Conservation (phyloP, 805 yeast genomes). For the Maudiozyma barnettii region DNA sequence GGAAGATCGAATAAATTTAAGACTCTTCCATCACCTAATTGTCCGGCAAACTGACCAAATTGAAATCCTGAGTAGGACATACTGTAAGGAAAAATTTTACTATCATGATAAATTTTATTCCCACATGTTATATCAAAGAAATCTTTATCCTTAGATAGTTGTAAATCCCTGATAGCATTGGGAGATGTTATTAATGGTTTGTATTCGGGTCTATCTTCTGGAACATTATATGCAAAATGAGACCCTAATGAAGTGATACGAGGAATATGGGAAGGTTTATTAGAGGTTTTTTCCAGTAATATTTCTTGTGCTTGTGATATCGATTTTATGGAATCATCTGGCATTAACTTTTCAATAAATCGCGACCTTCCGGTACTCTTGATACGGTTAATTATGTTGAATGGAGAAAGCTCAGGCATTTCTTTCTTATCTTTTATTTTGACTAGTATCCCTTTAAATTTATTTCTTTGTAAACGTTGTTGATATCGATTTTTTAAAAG, state of each 20-base stretch:
- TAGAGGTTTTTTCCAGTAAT: constrained; percentile 10
- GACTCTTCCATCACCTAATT: constrained; percentile 92
- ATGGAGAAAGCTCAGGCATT: background rate
- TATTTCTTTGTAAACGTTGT: no score
- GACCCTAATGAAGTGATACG: constrained; percentile 46
- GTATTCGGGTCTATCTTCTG: constrained; percentile 49
- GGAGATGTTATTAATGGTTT: constrained; percentile 49
- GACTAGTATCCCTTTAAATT: no score
- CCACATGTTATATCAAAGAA: constrained; percentile 58
- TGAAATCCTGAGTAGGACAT: constrained; percentile 95
- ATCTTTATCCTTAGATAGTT: constrained; percentile 38
- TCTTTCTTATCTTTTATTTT: background rate
- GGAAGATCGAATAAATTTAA: constrained; percentile 66
- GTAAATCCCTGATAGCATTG: constrained; percentile 53
- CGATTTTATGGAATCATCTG: constrained; percentile 27
- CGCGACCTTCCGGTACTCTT: constrained; percentile 18
- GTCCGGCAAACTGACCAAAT: constrained; percentile 95
- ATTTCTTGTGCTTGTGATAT: constrained; percentile 23
- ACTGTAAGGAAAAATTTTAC: constrained; percentile 63
- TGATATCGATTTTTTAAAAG: no score
- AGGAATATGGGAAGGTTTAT: constrained; percentile 36
- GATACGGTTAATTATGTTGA: constrained; percentile 3
- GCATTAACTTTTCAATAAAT: constrained; percentile 16
- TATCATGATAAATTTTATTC: constrained; percentile 32
- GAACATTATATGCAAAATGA: constrained; percentile 63